phyloP scores from a whole-genome alignment of 2,329 filamentous ascomycete species.

The Pseudogymnoascus sp. region DNA sequence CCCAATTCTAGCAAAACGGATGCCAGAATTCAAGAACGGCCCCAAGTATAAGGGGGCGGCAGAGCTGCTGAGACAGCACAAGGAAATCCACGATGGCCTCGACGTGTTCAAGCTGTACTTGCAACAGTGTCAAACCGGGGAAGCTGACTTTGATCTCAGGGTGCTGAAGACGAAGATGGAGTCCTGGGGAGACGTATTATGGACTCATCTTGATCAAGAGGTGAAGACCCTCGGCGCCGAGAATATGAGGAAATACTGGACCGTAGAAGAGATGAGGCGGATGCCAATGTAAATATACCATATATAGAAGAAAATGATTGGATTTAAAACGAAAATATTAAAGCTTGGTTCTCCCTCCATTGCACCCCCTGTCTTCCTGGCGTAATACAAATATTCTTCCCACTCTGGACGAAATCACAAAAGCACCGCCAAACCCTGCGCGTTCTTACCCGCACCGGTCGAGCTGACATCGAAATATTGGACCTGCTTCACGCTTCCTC shows the following conservation, averaged over 20 bases:
- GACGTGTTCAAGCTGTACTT: conserved; percentile 63
- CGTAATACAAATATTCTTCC: neutral
- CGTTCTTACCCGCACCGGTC: neutral
- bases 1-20: conserved; percentile 65
- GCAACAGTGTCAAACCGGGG: conserved; percentile 51
- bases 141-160: conserved; percentile 48
- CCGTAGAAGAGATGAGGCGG: conserved; percentile 60
- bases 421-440: neutral
- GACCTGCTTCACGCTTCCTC: neutral
- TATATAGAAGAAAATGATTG: neutral
- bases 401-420: neutral
- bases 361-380: neutral
- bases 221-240: conserved; percentile 71
- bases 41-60: conserved; percentile 60
- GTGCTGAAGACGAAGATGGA: conserved; percentile 69
- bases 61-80: conserved; percentile 67
- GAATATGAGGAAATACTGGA: conserved; percentile 85
- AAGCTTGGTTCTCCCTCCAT: neutral
- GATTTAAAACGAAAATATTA: neutral
- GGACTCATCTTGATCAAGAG: conserved; percentile 79
- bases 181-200: conserved; percentile 68
- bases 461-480: neutral
- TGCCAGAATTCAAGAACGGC: conserved; percentile 62
- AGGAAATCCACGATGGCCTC: conserved; percentile 69
- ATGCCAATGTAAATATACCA: conserved; percentile 54